A percentile compares a stretch with the other conserved stretches of the same genome.
These are phyloP conservation scores for Tylopilus orsonianus DNA, from an alignment of 1,284 basidiomycete species.

Conservation along the genomic window DNA sequence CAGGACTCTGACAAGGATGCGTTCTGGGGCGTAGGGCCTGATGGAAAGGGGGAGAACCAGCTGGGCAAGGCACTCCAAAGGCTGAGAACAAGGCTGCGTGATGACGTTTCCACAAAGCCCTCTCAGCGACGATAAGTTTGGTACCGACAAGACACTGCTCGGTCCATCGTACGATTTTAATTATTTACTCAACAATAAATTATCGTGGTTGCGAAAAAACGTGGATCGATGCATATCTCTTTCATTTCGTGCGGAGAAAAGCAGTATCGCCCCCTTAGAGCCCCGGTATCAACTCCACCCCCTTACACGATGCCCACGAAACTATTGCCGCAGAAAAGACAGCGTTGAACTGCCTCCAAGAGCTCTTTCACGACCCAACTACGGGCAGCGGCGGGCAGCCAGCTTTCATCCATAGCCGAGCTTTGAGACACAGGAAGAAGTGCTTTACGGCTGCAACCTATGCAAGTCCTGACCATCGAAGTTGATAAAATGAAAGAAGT, in stretches of 20 bases:
- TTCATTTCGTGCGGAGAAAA: constrained; percentile 31
- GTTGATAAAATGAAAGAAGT: constrained; percentile 72
- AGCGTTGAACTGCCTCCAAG: constrained; percentile 60
- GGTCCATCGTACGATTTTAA: constrained; percentile 35
- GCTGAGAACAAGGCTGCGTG: constrained; percentile 33
- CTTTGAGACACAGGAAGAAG: constrained; percentile 51
- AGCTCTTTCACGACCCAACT: constrained; percentile 67
- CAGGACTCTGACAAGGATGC: constrained; percentile 40
- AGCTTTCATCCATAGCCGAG: constrained; percentile 28
- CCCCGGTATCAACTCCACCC: constrained; percentile 13
- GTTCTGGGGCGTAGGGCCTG: constrained; percentile 40
- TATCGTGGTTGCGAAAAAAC: constrained; percentile 29
- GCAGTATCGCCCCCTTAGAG: constrained; percentile 30
- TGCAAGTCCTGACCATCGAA: constrained; percentile 64
- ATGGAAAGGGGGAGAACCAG: constrained; percentile 38
- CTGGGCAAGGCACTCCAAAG: constrained; percentile 39
- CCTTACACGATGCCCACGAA: constrained; percentile 56
- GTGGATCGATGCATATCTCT: constrained; percentile 29
- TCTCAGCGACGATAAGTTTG: constrained; percentile 25
- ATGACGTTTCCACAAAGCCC: constrained; percentile 19
- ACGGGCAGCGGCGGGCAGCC: constrained; percentile 46
- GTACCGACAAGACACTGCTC: constrained; percentile 28
- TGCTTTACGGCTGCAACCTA: constrained; percentile 70
- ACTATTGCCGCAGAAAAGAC: constrained; percentile 64
- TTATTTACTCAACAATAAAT: constrained; percentile 21